phyloP scores from a whole-genome alignment of 1,284 basidiomycete genomes.

The Phellinidium pouzarii region DNA sequence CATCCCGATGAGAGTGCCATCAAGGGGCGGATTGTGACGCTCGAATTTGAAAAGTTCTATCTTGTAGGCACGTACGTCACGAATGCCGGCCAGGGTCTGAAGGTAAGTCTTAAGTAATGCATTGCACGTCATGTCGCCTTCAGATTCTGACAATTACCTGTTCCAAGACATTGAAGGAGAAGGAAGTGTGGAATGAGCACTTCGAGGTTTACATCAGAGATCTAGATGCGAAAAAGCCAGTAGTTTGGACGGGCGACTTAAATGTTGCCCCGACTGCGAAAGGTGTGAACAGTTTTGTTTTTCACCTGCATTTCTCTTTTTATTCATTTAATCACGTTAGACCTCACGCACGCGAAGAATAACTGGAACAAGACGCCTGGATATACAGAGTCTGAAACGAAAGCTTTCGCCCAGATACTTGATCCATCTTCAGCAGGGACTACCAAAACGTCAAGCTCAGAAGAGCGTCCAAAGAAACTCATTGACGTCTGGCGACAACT shows the following conservation, averaged over 20 bases:
- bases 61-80: conserved; percentile 81
- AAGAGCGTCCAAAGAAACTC: conserved; percentile 38
- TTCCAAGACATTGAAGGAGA: conserved; percentile 58
- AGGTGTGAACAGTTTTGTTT: conserved; percentile 35
- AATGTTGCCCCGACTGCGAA: conserved; percentile 78
- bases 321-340: conserved; percentile 29
- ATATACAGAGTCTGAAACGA: conserved; percentile 75
- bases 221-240: conserved; percentile 71
- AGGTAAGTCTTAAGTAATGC: too few relatives aligned
- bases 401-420: conserved; percentile 60
- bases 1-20: conserved; percentile 57
- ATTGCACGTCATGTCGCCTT: conserved; percentile 3
- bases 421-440: conserved; percentile 33
- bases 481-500: conserved; percentile 76
- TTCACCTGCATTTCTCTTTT: neutral
- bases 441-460: conserved; percentile 16
- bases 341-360: conserved; percentile 55
- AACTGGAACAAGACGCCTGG: conserved; percentile 81
- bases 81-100: conserved; percentile 78
- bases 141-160: neutral
- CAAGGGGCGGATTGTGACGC: conserved; percentile 73
- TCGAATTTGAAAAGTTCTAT: conserved; percentile 71
- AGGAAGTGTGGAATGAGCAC: conserved; percentile 71
- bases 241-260: conserved; percentile 87
- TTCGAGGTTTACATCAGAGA: conserved; percentile 68